Base-by-base conservation (phyloP, 1,284 basidiomycete genomes). In the Puccinia hordei region DNA sequence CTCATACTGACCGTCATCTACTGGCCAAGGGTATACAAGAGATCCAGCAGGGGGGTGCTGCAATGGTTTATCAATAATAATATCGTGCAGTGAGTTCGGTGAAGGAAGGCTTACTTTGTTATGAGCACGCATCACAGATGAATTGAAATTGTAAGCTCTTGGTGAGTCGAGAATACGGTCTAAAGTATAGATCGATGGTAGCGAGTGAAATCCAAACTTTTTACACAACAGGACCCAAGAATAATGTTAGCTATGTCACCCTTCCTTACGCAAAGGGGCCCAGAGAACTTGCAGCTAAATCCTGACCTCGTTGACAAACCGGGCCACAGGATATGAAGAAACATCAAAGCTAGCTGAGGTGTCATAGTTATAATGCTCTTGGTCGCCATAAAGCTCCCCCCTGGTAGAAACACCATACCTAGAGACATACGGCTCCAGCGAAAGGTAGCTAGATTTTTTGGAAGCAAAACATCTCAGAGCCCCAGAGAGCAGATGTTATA, bases 121-220 rank as follows among this genome's bases (percentile, higher is more conserved):
- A 49, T 90, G 87, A 2, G 89, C 89, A 79, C 87, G 86, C 1
- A 90, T 89, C 8, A 89, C 88, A 0, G 88, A 88, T 0, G 89
- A 90, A 84, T 90, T 90, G 86, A 90, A 90, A 17, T 86, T 86
- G 84, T 89, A 90, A 82, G 89, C 89, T 13, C 87, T 87, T 33
- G 73, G 51, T 0, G 87, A 86, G 19, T 85, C 82, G 22, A 91
- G 87, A 0, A 90, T 89, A 82, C 90, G 88, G 83, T 90, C 88
- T 88, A 90, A 90, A 75, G 87, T 88, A 82, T 89, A 89, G 84
- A 90, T 89, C 0, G 89, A 90, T 0, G 90, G 89, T 87, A 90
- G 89, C 0, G 90, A 90, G 83, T 90, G 90, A 85, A 90, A 90
- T 24, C 89, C 90, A 82, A 90, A 90, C 83, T 79, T 15, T 41